Evolutionary conservation across 2,329 filamentous ascomycete species (phyloP).

Genomic region (Penicillium sp.): DNA sequence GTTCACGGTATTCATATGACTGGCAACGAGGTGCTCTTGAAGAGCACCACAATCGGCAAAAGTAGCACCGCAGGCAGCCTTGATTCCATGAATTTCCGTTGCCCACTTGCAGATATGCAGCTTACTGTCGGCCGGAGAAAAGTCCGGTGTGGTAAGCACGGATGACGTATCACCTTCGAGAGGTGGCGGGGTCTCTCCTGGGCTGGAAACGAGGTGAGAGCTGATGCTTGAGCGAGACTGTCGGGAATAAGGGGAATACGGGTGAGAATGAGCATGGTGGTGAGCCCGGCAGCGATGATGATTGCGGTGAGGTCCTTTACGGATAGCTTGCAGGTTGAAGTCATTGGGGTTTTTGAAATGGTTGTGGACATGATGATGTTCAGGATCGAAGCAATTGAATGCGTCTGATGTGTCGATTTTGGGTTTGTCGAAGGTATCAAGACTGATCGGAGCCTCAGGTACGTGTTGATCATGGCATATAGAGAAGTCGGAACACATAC

Average conservation of each 20-base stretch:
- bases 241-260: slow-evolving; percentile 37
- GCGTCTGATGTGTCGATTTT: slow-evolving; percentile 25
- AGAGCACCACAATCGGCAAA: slow-evolving; percentile 40
- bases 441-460: slow-evolving; percentile 18
- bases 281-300: slow-evolving; percentile 38
- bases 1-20: slow-evolving; percentile 40
- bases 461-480: slow-evolving; percentile 30
- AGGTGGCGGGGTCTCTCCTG: slow-evolving; percentile 39
- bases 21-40: slow-evolving; percentile 42
- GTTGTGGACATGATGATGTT: slow-evolving; percentile 30
- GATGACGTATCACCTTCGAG: slow-evolving; percentile 38
- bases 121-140: slow-evolving; percentile 31
- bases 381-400: slow-evolving; percentile 34
- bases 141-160: slow-evolving; percentile 39
- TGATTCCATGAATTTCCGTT: slow-evolving; percentile 26
- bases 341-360: slow-evolving; percentile 33
- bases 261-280: slow-evolving; percentile 34
- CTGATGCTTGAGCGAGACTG: slow-evolving; percentile 40
- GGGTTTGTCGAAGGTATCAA: slow-evolving; percentile 21
- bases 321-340: slow-evolving; percentile 18
- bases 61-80: slow-evolving; percentile 35
- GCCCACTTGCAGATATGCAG: slow-evolving; percentile 43
- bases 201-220: slow-evolving; percentile 39
- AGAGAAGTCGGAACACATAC: slow-evolving; percentile 35
- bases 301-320: slow-evolving; percentile 34